Base-by-base conservation (phyloP, 805 yeast species). In the Huiozyma naganishii region DNA sequence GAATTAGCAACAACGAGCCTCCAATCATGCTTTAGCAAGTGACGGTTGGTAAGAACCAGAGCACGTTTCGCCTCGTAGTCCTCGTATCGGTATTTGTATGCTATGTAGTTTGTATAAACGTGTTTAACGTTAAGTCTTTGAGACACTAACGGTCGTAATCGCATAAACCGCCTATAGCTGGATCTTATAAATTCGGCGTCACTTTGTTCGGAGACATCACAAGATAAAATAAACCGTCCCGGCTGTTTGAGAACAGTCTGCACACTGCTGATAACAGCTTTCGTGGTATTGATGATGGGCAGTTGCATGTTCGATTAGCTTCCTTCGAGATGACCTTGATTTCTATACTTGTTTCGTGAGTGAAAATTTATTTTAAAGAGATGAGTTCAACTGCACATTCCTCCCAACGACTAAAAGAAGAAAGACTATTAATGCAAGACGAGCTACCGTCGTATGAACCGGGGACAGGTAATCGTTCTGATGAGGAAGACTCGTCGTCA, bases 71-170 rank as follows among this genome's bases (percentile, higher is more conserved):
- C 36, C 6, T 41, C 45, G 42, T 53, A 59, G 42, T 61, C 45
- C 44, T 62, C 66, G 10, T 46, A 40, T 30, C 37, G 52, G 39
- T 55, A 61, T 46, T 61, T 62, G 37, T 55, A 54, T 17, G 55
- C 45, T 7, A 62, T 37, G 40, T 62, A 62, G 1, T 52, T 52
- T 3, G 45, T 48, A 41, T 59, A 62, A 0, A 60, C 55, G 5
- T 48, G 43, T 44, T 45, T 48, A 0, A 61, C 52, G 58, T 53
- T 54, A 13, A 39, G 42, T n/a, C 56, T 48, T 13, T 47, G 49
- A 1, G 64, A 59, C 4, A 62, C 35, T 27, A 60, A 54, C 3
- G 58, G 58, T 27, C 41, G 48, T 28, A 62, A 44, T 34, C 66
- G 46, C 13, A 56, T 29, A 43, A 61, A 48, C 32, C 65, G 44